phyloP scores from a whole-genome alignment of 164 flowering plant genomes.

The Taxillus chinensis region DNA sequence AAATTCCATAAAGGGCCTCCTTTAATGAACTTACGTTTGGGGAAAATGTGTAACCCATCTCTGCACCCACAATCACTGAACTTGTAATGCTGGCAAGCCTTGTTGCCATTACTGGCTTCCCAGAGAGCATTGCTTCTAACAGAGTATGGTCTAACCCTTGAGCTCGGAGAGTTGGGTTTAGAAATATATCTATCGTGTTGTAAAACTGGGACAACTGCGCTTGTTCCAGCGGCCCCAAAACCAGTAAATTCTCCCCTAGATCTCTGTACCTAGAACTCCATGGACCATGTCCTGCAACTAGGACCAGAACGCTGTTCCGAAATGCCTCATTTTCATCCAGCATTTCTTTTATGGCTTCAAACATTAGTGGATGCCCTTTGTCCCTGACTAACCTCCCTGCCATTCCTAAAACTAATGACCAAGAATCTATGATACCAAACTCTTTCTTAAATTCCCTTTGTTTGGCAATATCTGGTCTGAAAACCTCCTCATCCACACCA shows the following conservation, averaged over 20 bases:
- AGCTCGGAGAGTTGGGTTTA: constrained; percentile 71
- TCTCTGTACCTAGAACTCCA: constrained; percentile 57
- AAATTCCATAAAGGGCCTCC: constrained; percentile 30
- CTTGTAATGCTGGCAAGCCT: constrained; percentile 66
- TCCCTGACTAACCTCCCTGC: constrained; percentile 77
- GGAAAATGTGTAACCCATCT: constrained; percentile 53
- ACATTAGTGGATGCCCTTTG: constrained; percentile 75
- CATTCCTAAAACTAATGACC: constrained; percentile 47
- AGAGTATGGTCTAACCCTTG: constrained; percentile 75
- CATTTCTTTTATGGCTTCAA: constrained; percentile 55
- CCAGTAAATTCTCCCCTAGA: constrained; percentile 41
- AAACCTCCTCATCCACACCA: constrained; percentile 57
- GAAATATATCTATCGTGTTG: constrained; percentile 56
- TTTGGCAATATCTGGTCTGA: constrained; percentile 28
- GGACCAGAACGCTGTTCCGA: constrained; percentile 20
- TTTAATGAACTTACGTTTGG: constrained; percentile 46
- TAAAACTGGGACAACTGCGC: constrained; percentile 47
- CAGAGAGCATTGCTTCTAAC: constrained; percentile 63
- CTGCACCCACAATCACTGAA: constrained; percentile 42
- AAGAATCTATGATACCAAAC: constrained; percentile 29
- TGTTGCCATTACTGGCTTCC: constrained; percentile 69
- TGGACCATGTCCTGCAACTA: constrained; percentile 83
- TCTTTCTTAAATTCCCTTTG: constrained; percentile 31
- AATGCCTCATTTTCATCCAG: constrained; percentile 28
- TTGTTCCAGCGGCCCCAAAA: constrained; percentile 62